Percentiles rank a stretch among this genome's conserved stretches.
Conservation (phyloP, 108 stramenopile species). For the Pseudonitzschia delicatissima region DNA sequence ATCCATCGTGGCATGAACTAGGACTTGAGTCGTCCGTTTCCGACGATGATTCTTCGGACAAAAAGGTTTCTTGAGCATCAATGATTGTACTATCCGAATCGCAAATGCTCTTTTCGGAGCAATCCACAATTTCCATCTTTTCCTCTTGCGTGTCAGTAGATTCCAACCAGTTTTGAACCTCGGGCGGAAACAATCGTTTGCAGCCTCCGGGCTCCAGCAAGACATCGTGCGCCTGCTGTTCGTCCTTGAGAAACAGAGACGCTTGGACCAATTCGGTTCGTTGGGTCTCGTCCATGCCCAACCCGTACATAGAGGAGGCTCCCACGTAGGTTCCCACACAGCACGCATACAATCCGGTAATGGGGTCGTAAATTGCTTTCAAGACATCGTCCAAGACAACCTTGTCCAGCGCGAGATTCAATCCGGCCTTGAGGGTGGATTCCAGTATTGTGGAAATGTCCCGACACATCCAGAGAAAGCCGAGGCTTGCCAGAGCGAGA, state of each 20-base stretch:
- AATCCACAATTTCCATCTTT: too few relatives aligned
- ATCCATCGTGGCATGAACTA: too few relatives aligned
- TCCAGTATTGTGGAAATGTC: neutral
- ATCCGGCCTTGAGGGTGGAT: neutral
- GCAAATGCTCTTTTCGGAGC: too few relatives aligned
- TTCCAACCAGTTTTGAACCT: constrained; percentile 34
- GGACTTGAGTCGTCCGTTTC: too few relatives aligned
- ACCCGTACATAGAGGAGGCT: constrained; percentile 43
- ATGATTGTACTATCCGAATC: too few relatives aligned
- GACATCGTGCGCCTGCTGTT: constrained; percentile 9
- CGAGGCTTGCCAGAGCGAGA: neutral
- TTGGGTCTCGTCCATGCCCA: constrained; percentile 32
- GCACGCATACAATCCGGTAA: constrained; percentile 25
- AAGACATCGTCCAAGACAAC: constrained; percentile 52
- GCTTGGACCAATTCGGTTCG: constrained; percentile 29
- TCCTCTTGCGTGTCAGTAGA: too few relatives aligned
- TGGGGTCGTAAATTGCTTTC: constrained; percentile 34
- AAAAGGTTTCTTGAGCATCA: too few relatives aligned
- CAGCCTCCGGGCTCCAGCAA: constrained; percentile 34
- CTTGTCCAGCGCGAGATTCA: constrained; percentile 11
- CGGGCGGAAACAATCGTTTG: constrained; percentile 26
- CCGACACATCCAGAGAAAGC: neutral
- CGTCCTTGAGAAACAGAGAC: constrained; percentile 12
- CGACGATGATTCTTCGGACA: too few relatives aligned
- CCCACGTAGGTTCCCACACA: constrained; percentile 32